Conservation (phyloP, 495 filamentous ascomycete genomes). For the Hypomontagnella monticulosa region DNA sequence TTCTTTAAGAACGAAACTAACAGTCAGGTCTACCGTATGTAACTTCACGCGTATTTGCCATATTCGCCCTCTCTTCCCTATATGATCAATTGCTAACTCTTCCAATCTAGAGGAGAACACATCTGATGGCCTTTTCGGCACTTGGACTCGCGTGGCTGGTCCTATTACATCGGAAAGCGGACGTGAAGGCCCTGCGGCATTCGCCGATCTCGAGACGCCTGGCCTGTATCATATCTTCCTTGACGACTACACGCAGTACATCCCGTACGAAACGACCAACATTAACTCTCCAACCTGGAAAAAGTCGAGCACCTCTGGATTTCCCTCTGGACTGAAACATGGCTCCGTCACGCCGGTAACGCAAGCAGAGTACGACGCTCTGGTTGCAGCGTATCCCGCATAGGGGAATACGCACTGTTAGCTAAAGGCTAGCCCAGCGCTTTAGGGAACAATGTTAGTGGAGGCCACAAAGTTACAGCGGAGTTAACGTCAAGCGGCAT, state of each 20-base stretch:
- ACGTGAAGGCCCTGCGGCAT: constrained; percentile 50
- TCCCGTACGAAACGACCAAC: constrained; percentile 45
- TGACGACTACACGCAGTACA: constrained; percentile 52
- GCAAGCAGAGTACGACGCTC: constrained; percentile 41
- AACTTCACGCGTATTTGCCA: too few species aligned
- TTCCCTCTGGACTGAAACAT: constrained; percentile 49
- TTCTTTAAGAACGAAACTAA: constrained; percentile 52
- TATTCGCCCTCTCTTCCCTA: too few species aligned
- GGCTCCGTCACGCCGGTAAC: constrained; percentile 49
- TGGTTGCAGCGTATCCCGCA: constrained; percentile 43
- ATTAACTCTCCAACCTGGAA: constrained; percentile 39
- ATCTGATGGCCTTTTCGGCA: constrained; percentile 50
- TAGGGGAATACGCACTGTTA: not conserved
- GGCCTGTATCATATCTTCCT: constrained; percentile 49
- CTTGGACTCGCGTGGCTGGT: constrained; percentile 46
- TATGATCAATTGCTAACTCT: too few species aligned
- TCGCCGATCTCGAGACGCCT: constrained; percentile 45
- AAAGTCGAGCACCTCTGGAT: constrained; percentile 38
- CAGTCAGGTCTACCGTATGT: constrained; percentile 39
- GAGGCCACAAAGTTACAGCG: too few species aligned
- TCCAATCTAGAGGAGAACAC: constrained; percentile 34
- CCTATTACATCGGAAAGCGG: constrained; percentile 31
- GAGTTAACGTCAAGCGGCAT: too few species aligned
- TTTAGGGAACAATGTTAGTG: too few species aligned
- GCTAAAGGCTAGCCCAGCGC: too few species aligned